Conservation (phyloP, 805 yeast genomes). For the Cyberlindnera bimundalis region DNA sequence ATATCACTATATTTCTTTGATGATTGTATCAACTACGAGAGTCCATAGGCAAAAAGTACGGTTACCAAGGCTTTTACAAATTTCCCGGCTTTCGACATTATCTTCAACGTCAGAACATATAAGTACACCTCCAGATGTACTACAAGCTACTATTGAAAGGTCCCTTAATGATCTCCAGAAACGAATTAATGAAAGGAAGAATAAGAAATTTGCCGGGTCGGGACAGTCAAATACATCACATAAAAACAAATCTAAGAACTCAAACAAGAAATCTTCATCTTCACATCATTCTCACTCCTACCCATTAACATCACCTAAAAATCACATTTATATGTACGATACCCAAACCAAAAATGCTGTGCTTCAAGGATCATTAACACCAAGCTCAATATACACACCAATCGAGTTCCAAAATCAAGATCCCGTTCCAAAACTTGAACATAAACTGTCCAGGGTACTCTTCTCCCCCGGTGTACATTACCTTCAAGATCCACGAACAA, state of each 20-base stretch:
- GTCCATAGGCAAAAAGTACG: too few relatives aligned
- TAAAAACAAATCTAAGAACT: too few relatives aligned
- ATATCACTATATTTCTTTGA: too few relatives aligned
- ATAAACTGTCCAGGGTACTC: slow-evolving; percentile 65
- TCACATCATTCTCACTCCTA: too few relatives aligned
- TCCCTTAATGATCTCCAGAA: not conserved
- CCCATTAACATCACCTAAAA: not conserved
- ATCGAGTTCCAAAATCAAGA: slow-evolving; percentile 13
- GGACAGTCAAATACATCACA: too few relatives aligned
- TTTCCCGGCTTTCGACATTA: not conserved
- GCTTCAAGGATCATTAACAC: not conserved
- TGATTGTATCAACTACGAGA: too few relatives aligned
- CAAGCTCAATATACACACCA: slow-evolving; percentile 11
- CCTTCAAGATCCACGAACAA: slow-evolving; percentile 72
- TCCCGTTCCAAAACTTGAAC: slow-evolving; percentile 51
- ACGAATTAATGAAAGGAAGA: not conserved
- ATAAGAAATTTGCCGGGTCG: not conserved
- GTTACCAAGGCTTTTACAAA: not conserved
- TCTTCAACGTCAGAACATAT: not conserved
- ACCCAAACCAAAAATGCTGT: not conserved
- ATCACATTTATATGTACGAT: slow-evolving; percentile 1
- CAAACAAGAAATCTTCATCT: too few relatives aligned
- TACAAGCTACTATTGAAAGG: slow-evolving; percentile 1
- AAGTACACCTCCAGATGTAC: not conserved
- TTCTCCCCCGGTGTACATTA: slow-evolving; percentile 81